phyloP scores from a whole-genome alignment of 192 early-diverging fungal species.

The Coemansia sp. region DNA sequence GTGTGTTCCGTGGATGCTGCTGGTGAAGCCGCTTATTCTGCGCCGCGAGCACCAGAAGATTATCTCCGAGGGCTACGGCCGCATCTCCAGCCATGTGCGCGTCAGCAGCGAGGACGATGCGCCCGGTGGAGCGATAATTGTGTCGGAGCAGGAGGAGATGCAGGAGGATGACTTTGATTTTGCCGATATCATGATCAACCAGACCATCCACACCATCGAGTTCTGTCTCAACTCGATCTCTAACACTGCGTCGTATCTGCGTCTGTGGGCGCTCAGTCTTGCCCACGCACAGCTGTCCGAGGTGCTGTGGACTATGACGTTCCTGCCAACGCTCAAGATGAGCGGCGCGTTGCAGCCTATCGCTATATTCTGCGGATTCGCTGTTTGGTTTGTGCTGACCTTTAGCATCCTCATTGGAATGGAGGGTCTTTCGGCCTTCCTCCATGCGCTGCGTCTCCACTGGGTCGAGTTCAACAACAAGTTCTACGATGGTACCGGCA shows the following conservation, averaged over 20 bases:
- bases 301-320: constrained; percentile 95
- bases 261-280: constrained; percentile 96
- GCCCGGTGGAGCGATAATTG: constrained; percentile 51
- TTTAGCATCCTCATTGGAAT: constrained; percentile 76
- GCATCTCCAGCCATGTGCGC: constrained; percentile 57
- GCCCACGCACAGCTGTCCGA: constrained; percentile 98
- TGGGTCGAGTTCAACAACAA: constrained; percentile 99
- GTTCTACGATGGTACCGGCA: constrained; percentile 92
- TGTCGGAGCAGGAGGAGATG: constrained; percentile 67
- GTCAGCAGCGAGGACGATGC: constrained; percentile 53
- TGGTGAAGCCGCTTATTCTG: constrained; percentile 86
- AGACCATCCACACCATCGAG: constrained; percentile 98
- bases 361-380: constrained; percentile 76
- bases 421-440: constrained; percentile 86
- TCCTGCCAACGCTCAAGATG: constrained; percentile 44
- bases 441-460: constrained; percentile 91
- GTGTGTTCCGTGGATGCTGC: constrained; percentile 97
- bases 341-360: constrained; percentile 61
- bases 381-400: constrained; percentile 87
- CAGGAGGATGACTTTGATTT: constrained; percentile 85
- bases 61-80: constrained; percentile 72
- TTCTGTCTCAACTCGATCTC: constrained; percentile 95
- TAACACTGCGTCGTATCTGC: constrained; percentile 98
- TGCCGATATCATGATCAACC: constrained; percentile 94
- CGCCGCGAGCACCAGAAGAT: constrained; percentile 79